Base-by-base conservation (phyloP, 2,329 filamentous ascomycete species). In the Trichoderma cornu-damae region DNA sequence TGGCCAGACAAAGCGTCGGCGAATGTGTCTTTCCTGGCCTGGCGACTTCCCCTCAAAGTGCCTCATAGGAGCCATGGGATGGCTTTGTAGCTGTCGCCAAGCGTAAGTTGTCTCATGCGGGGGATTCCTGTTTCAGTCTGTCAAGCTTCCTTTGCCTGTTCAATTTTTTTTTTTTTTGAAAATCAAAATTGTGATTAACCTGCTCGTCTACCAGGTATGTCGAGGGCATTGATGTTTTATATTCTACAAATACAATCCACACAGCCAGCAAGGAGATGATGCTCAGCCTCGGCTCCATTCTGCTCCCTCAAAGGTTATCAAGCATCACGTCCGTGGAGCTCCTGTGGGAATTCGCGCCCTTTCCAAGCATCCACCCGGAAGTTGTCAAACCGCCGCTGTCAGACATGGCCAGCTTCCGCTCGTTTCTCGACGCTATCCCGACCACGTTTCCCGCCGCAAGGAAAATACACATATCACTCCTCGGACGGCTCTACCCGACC, bases 181-280 rank as follows among this genome's bases (percentile, higher is more conserved):
- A n/a, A n/a, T n/a, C n/a, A n/a, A n/a, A n/a, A n/a, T n/a, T n/a
- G n/a, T n/a, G n/a, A n/a, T 20, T 48, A 34, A 50, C 32, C 26
- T 18, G 12, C n/a, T 26, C 6, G 11, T 40, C 9, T 16, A 6
- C 3, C n/a, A 55, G 67, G 26, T 71, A 69, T 46, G 12, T 62
- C 2, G 67, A 72, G 35, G 68, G 65, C 3, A 62, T 69, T 37
- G 58, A 68, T 6, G 60, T 69, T 6, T 60, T 72, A 5, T 72
- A 69, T 55, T 40, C 61, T 2, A 65, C 64, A 4, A 72, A 71
- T 50, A 67, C 62, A 8, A 60, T 68, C 20, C 56, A 66, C 28
- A 61, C 60, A 1, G 49, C 64, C 22, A 64, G 64, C 53, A 62
- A 63, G 8, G 51, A 38, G 6, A 46, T 68, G 57, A 18, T 67